A percentile compares a stretch with the other conserved stretches of the same genome.
Conservation (phyloP, 1,284 basidiomycete genomes). For the Cryptococcus deneoformans region DNA sequence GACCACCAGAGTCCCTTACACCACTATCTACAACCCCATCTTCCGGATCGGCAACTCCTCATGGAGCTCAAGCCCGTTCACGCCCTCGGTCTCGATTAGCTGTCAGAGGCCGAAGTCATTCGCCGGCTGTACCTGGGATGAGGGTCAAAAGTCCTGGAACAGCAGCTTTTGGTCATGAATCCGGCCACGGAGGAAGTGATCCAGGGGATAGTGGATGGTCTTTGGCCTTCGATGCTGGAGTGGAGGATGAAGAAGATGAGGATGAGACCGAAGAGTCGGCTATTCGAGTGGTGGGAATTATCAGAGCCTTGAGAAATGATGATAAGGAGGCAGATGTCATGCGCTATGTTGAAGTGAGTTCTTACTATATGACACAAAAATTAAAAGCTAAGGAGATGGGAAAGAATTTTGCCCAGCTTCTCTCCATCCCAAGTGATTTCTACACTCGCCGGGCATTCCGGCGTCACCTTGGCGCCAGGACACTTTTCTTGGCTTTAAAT, state of each 20-base stretch:
- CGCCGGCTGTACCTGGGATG: background rate
- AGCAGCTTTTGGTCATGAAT: background rate
- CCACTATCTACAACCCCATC: slow-evolving; percentile 12
- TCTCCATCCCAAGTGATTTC: slow-evolving; percentile 19
- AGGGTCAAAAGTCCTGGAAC: slow-evolving; percentile 10
- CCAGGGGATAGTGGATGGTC: slow-evolving; percentile 19
- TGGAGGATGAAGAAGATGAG: slow-evolving; percentile 14
- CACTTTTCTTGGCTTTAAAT: slow-evolving; percentile 18
- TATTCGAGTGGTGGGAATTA: slow-evolving; percentile 25
- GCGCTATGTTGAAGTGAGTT: slow-evolving; percentile 40
- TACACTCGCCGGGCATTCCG: slow-evolving; percentile 29
- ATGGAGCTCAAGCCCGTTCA: slow-evolving; percentile 3
- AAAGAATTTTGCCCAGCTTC: slow-evolving; percentile 40
- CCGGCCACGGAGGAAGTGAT: background rate
- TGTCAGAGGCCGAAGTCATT: slow-evolving; percentile 6
- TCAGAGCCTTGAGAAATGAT: slow-evolving; percentile 22
- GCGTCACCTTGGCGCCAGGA: slow-evolving; percentile 30
- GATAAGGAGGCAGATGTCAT: slow-evolving; percentile 20
- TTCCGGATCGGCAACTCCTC: background rate
- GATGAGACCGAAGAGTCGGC: slow-evolving; percentile 34
- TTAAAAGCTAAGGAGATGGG: background rate
- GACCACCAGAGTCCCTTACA: slow-evolving; percentile 34
- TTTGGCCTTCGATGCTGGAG: slow-evolving; percentile 2
- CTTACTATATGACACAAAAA: too few species aligned
- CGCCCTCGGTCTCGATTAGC: slow-evolving; percentile 5